Percentiles rank a stretch among this genome's conserved stretches.
Conservation (phyloP, 108 stramenopile species). For the Cyclostephanos tholiformis region DNA sequence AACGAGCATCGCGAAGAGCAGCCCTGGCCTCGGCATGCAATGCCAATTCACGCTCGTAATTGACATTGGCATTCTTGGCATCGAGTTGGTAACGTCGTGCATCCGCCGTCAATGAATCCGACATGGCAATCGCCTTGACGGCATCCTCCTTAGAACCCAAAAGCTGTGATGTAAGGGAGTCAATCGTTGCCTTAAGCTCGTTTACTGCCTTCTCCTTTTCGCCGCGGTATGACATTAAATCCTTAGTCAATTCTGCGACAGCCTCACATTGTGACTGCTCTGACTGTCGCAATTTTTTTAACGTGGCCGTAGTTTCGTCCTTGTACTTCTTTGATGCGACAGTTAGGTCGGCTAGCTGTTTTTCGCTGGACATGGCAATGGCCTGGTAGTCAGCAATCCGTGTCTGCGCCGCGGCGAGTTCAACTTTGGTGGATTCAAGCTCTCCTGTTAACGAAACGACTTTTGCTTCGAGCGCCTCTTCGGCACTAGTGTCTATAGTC, state of each 20-base stretch:
- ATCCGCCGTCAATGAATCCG: conserved; percentile 57
- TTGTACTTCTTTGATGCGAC: conserved; percentile 63
- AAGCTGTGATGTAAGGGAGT: conserved; percentile 49
- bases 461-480: conserved; percentile 57
- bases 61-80: conserved; percentile 46
- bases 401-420: conserved; percentile 56
- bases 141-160: conserved; percentile 57
- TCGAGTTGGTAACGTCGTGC: conserved; percentile 58
- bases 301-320: conserved; percentile 50
- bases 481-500: conserved; percentile 52
- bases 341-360: conserved; percentile 62
- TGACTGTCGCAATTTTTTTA: conserved; percentile 56
- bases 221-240: conserved; percentile 70
- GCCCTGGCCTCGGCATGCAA: conserved; percentile 78
- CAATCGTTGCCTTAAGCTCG: conserved; percentile 60
- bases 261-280: conserved; percentile 62
- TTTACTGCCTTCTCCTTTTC: conserved; percentile 66
- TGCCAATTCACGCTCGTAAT: conserved; percentile 85
- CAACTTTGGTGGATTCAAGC: conserved; percentile 63
- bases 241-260: conserved; percentile 75
- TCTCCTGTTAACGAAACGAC: conserved; percentile 58
- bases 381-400: conserved; percentile 57
- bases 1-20: conserved; percentile 67
- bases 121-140: conserved; percentile 49
- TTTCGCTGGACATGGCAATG: conserved; percentile 77